Evolutionary conservation across 176 grass and related monocot genomes (phyloP), one percentile per base, ranked within the genome.

Genomic region (Microstegium vimineum): DNA sequence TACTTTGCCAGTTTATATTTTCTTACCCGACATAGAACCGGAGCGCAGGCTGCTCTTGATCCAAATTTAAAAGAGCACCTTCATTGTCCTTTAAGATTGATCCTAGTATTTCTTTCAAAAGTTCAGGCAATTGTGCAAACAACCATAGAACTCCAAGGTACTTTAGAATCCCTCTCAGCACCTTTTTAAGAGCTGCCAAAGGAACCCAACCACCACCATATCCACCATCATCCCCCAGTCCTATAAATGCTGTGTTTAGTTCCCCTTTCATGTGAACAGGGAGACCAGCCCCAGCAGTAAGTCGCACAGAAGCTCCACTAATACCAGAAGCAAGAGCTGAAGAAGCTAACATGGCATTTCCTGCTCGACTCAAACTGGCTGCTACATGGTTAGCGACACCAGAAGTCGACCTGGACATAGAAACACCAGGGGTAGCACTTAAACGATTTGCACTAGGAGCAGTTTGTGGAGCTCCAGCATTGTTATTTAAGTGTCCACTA

Each of bases 181-280:
- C 97, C 81, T 99, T 99, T 84, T 99, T 99, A 43, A 99, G 81
- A 54, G 97, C 97, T 38, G 97, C 97, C 74, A 96, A 92, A 33
- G 93, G 97, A 84, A 99, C 97, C 97, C 97, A 99, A 31, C 93
- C 97, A 88, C 97, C 97, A 68, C 97, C 97, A 16, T 99, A 99
- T 47, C 97, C 97, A 79, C 97, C 97, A 90, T 99, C 97, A 87
- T 99, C 97, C 82, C 97, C 97, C 57, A 99, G 93, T 42, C 97
- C 97, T 87, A 99, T 99, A 71, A 99, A 99, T 13, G 97, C 97
- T 56, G 97, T 95, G 62, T 99, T 99, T 76, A 99, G 85, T 49
- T 99, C 97, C 75, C 97, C 97, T 86, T 95, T 99, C 87, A 99
- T 79, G 77, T 99, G 97, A 81, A 92, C 85, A 52, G 93, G 97